Conservation (phyloP, 2,329 filamentous ascomycete species). For the Canariomyces notabilis region DNA sequence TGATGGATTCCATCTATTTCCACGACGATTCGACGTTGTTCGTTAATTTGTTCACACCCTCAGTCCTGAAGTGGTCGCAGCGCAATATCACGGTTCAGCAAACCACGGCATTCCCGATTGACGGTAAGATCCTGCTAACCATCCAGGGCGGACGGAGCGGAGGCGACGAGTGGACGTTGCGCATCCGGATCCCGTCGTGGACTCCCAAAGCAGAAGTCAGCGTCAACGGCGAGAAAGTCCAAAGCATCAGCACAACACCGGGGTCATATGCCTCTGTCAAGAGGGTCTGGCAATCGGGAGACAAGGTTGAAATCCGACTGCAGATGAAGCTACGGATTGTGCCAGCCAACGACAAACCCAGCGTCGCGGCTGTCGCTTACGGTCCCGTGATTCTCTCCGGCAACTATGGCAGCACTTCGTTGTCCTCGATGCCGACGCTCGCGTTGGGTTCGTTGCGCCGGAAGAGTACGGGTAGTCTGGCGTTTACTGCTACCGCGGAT, state of each 20-base stretch:
- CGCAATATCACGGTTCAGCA: conserved; percentile 38
- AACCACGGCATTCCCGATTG: conserved; percentile 38
- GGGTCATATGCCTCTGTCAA: conserved; percentile 39
- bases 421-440: conserved; percentile 29
- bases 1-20: conserved; percentile 50
- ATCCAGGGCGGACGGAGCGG: conserved; percentile 30
- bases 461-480: conserved; percentile 16
- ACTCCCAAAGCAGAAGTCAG: conserved; percentile 34
- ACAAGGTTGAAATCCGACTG: conserved; percentile 39
- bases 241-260: conserved; percentile 26
- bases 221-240: conserved; percentile 36
- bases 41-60: conserved; percentile 47
- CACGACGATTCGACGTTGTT: conserved; percentile 38
- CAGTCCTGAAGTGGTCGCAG: conserved; percentile 40
- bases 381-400: conserved; percentile 43
- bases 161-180: conserved; percentile 31
- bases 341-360: conserved; percentile 42
- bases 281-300: conserved; percentile 39
- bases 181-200: conserved; percentile 46
- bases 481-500: conserved; percentile 32
- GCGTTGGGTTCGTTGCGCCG: conserved; percentile 22
- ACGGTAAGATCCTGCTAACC: conserved; percentile 36
- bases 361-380: conserved; percentile 41
- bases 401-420: conserved; percentile 36
- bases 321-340: conserved; percentile 42